phyloP scores from a whole-genome alignment of 2,329 filamentous ascomycete genomes.

The Niveomyces coronatus region DNA sequence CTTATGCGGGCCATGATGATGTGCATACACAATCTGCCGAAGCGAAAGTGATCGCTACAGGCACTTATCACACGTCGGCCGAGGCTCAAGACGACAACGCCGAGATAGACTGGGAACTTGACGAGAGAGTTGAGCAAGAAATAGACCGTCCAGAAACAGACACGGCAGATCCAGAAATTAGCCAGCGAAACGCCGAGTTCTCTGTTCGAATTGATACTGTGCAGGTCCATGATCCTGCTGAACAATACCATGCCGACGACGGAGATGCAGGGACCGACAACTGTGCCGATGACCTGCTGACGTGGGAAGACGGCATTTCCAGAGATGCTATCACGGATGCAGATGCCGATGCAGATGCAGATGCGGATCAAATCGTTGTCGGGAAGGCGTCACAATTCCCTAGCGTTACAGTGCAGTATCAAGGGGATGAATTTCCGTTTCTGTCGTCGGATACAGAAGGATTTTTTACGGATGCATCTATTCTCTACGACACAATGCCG shows the following conservation, averaged over 20 bases:
- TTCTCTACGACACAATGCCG: constrained; percentile 34
- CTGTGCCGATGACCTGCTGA: constrained; percentile 3
- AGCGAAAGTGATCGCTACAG: too few species aligned
- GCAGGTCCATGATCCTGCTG: not conserved
- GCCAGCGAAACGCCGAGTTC: constrained; percentile 3
- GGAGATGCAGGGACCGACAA: constrained; percentile 3
- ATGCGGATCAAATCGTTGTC: too few species aligned
- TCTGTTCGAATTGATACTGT: constrained; percentile 5
- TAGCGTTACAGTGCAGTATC: constrained; percentile 32
- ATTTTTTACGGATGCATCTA: constrained; percentile 34
- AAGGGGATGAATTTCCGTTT: constrained; percentile 32
- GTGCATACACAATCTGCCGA: too few species aligned
- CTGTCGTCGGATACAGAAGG: constrained; percentile 26
- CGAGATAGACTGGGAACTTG: constrained; percentile 17
- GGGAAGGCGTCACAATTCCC: constrained; percentile 16
- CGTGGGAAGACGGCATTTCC: not conserved
- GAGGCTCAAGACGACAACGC: constrained; percentile 9
- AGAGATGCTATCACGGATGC: constrained; percentile 2
- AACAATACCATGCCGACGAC: constrained; percentile 2
- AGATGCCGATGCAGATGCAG: constrained; percentile 4
- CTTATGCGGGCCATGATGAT: constrained; percentile 18
- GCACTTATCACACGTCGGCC: not conserved
- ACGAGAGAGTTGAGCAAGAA: too few species aligned
- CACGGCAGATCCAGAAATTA: not conserved
- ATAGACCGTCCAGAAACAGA: not conserved